Evolutionary conservation across 305 asterid genomes (phyloP).

Genomic region (Fraxinus platypoda): DNA sequence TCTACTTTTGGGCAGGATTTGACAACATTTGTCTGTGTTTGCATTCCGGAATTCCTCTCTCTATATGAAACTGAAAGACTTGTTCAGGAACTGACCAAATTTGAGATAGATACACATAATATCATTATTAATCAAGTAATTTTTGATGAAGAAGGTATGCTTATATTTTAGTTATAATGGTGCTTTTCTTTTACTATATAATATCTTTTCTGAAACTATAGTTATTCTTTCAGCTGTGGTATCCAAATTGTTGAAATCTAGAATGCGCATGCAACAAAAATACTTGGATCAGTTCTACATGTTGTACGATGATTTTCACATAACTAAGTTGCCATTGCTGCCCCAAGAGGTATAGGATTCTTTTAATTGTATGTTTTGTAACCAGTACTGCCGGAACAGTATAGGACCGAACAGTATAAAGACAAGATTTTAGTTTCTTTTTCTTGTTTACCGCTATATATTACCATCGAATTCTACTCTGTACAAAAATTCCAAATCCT

Average conservation of each 20-base stretch:
- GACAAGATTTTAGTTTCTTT: neutral
- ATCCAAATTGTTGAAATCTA: slow-evolving; percentile 86
- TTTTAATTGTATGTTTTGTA: neutral
- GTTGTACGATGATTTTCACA: slow-evolving; percentile 82
- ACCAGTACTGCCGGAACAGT: neutral
- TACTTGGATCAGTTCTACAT: slow-evolving; percentile 91
- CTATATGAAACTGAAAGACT: slow-evolving; percentile 91
- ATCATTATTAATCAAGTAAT: slow-evolving; percentile 93
- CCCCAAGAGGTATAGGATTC: slow-evolving; percentile 73
- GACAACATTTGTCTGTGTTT: slow-evolving; percentile 91
- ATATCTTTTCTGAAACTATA: slow-evolving; percentile 11
- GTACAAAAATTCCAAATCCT: neutral
- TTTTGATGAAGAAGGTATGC: slow-evolving; percentile 86
- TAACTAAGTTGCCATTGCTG: slow-evolving; percentile 86
- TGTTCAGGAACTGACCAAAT: slow-evolving; percentile 88
- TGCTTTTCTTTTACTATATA: neutral
- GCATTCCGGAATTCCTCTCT: slow-evolving; percentile 96
- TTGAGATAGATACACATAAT: slow-evolving; percentile 93
- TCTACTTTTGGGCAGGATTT: slow-evolving; percentile 59
- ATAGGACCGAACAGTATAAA: neutral
- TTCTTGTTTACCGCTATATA: too few relatives aligned
- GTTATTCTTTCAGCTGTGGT: slow-evolving; percentile 49
- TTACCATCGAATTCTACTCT: neutral
- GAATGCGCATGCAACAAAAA: slow-evolving; percentile 88
- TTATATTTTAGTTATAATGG: neutral